Base-by-base conservation (phyloP, 306 rosid species). In the Hippophae rhamnoides region DNA sequence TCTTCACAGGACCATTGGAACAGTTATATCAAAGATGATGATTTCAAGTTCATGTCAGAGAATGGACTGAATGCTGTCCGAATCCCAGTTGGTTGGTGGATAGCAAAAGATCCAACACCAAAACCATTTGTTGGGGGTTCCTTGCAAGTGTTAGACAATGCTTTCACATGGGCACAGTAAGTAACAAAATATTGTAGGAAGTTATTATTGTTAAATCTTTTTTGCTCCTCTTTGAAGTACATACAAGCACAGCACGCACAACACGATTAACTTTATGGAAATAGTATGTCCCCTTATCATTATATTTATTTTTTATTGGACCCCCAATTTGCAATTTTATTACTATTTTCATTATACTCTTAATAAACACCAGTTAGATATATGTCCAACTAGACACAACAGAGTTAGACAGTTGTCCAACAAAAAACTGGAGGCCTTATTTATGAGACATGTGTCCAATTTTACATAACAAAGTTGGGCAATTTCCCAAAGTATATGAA, bases 71-170 rank as follows among this genome's bases (percentile, higher is more conserved):
- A 69, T 69, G 85, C 73, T 0, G 94, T 82, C 10, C 80, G 94
- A 68, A 63, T 86, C 52, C 94, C 94, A 0, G 82, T 86, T 10
- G 94, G 94, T 41, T 86, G 89, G 94, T 86, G 94, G 87, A 82
- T 76, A 57, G 80, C 83, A 25, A 66, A 62, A 26, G 94, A 86
- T 68, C 94, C 94, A 53, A 71, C 73, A 58, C 94, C 94, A 27
- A 73, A 56, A 27, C 94, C 94, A 23, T 86, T 80, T 62, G 83
- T 86, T 48, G 86, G 85, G 46, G 89, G 89, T 5, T 82, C 94
- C 13, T 72, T 80, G 63, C 44, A 69, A 60, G 72, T 58, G 26
- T 69, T 86, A 11, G 89, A 86, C 76, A 78, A 78, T 64, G 89
- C 83, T 45, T 86, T 82, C 81, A 79, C 77, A 62, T 82, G 94